A percentile compares a stretch with the other conserved stretches of the same genome.
phyloP scores from a whole-genome alignment of 1,284 basidiomycete species.

The Trametes polyzona region DNA sequence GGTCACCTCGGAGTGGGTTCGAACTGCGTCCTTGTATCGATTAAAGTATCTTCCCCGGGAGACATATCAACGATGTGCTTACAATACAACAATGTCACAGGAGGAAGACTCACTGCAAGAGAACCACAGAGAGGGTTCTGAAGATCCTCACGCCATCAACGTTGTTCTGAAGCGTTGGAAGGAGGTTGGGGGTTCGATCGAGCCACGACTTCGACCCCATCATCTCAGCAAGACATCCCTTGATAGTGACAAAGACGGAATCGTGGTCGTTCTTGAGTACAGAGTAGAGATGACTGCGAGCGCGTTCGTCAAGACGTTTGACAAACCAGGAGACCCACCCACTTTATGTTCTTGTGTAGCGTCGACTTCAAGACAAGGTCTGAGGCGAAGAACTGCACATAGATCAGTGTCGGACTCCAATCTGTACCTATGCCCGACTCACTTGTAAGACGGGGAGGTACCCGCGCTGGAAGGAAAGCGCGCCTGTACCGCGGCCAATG shows the following conservation, averaged over 20 bases:
- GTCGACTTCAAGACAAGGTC: slow-evolving; percentile 67
- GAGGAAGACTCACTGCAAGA: slow-evolving; percentile 51
- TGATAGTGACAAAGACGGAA: slow-evolving; percentile 36
- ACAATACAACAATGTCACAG: not conserved
- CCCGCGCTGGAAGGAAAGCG: slow-evolving; percentile 64
- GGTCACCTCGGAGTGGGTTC: slow-evolving; percentile 47
- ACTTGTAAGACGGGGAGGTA: slow-evolving; percentile 64
- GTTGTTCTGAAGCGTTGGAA: slow-evolving; percentile 35
- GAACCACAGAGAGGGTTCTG: slow-evolving; percentile 48
- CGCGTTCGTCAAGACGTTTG: not conserved
- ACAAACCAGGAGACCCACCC: slow-evolving; percentile 14
- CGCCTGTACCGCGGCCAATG: slow-evolving; percentile 37
- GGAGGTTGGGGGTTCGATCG: slow-evolving; percentile 39
- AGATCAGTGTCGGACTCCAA: not conserved
- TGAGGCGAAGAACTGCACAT: slow-evolving; percentile 60
- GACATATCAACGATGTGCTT: not conserved
- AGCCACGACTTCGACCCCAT: slow-evolving; percentile 41
- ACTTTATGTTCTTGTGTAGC: slow-evolving; percentile 60
- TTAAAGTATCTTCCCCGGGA: slow-evolving; percentile 58
- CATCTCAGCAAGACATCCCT: slow-evolving; percentile 43
- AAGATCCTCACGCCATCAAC: slow-evolving; percentile 40
- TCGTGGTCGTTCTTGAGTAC: slow-evolving; percentile 56
- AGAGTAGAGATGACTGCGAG: slow-evolving; percentile 54
- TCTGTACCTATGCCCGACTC: slow-evolving; percentile 18
- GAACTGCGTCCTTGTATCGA: slow-evolving; percentile 59